Conservation (phyloP, 306 rosid genomes). For the Rosa rugosa region DNA sequence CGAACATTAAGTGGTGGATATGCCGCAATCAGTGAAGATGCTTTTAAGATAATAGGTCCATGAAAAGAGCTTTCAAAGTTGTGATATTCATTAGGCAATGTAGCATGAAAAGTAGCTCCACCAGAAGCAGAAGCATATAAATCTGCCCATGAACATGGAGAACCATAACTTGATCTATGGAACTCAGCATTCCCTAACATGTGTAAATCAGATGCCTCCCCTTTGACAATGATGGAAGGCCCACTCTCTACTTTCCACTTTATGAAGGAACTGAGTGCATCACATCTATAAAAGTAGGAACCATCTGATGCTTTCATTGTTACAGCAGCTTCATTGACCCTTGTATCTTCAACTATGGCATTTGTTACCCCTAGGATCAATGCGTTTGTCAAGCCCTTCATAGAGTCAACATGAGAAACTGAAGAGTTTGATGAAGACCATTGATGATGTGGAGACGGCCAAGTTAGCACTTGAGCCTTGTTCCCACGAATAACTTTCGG, state of each 20-base stretch:
- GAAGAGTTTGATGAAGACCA: slow-evolving; percentile 90
- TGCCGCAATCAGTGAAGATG: slow-evolving; percentile 66
- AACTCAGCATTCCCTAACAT: slow-evolving; percentile 37
- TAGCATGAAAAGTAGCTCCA: slow-evolving; percentile 69
- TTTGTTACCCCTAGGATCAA: slow-evolving; percentile 64
- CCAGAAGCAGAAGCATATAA: slow-evolving; percentile 73
- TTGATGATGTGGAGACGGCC: slow-evolving; percentile 86
- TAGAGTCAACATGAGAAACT: slow-evolving; percentile 64
- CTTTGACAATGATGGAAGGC: slow-evolving; percentile 60
- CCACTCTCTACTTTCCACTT: slow-evolving; percentile 78
- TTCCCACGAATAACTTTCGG: slow-evolving; percentile 78
- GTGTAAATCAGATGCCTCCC: slow-evolving; percentile 47
- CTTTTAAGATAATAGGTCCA: slow-evolving; percentile 64
- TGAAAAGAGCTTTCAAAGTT: slow-evolving; percentile 40
- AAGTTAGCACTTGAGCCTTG: slow-evolving; percentile 70
- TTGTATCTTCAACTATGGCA: slow-evolving; percentile 76
- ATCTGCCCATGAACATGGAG: slow-evolving; percentile 71
- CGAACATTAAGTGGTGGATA: slow-evolving; percentile 56
- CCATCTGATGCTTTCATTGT: slow-evolving; percentile 26
- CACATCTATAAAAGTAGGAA: slow-evolving; percentile 66
- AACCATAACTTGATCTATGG: slow-evolving; percentile 41
- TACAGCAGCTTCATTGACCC: slow-evolving; percentile 34
- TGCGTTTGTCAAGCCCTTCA: slow-evolving; percentile 61
- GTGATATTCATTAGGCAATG: slow-evolving; percentile 59
- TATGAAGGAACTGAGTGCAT: slow-evolving; percentile 68